These are phyloP conservation scores for Geotrichum europaeum DNA, from an alignment of 1,139 yeast species.

Conservation along the genomic window DNA sequence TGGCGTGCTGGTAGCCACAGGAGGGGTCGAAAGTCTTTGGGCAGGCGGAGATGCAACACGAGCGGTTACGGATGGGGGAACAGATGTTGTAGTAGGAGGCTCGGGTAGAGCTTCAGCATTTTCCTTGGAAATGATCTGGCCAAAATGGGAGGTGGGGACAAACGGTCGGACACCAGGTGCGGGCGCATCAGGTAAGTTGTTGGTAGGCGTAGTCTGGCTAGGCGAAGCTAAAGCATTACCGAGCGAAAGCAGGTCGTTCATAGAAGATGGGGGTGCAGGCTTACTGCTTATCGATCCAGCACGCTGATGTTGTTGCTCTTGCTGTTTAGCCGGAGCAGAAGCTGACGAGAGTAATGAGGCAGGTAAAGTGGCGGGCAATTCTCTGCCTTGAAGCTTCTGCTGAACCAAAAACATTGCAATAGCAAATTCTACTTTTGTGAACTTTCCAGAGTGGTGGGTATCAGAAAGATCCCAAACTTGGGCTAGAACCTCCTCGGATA, in stretches of 20 bases:
- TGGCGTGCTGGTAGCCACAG: neutral
- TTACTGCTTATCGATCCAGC: slow-evolving; percentile 25
- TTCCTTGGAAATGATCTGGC: slow-evolving; percentile 48
- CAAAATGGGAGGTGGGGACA: slow-evolving; percentile 64
- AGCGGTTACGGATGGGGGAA: neutral
- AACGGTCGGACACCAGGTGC: slow-evolving; percentile 38
- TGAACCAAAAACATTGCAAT: slow-evolving; percentile 91
- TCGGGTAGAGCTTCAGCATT: neutral
- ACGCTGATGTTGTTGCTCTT: slow-evolving; percentile 18
- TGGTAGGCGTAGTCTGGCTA: slow-evolving; percentile 13
- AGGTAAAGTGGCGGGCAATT: slow-evolving; percentile 58
- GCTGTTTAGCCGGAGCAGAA: neutral
- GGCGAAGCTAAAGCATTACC: slow-evolving; percentile 38
- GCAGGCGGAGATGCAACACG: neutral
- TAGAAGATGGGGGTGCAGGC: slow-evolving; percentile 27
- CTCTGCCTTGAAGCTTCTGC: slow-evolving; percentile 68
- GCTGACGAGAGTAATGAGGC: slow-evolving; percentile 9
- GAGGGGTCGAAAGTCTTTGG: slow-evolving; percentile 15
- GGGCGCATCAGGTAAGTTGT: slow-evolving; percentile 20
- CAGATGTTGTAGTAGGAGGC: neutral
- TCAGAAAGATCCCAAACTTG: slow-evolving; percentile 93
- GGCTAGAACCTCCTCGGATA: slow-evolving; percentile 80
- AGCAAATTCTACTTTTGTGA: slow-evolving; percentile 75
- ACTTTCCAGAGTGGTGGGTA: slow-evolving; percentile 76
- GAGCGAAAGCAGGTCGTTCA: slow-evolving; percentile 31